phyloP scores from a whole-genome alignment of 768 basidiomycete species.

The Suillus clintonianus region DNA sequence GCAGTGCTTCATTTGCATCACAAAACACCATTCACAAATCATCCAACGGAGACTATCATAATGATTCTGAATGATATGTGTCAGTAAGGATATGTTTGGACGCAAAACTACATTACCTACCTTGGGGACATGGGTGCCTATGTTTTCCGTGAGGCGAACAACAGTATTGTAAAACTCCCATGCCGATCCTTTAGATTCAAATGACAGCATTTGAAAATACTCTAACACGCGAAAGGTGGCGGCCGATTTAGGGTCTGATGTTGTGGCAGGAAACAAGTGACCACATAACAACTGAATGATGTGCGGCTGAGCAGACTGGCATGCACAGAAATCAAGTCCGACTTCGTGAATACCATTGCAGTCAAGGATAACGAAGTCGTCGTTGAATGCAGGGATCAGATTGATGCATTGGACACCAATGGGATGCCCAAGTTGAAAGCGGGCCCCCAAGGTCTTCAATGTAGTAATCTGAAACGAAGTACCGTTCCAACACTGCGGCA shows the following conservation, averaged over 20 bases:
- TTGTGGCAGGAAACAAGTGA: slow-evolving; percentile 14
- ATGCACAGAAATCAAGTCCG: slow-evolving; percentile 14
- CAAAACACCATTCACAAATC: not conserved
- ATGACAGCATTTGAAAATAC: slow-evolving; percentile 27
- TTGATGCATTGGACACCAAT: slow-evolving; percentile 12
- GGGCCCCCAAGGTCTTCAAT: slow-evolving; percentile 22
- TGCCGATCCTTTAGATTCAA: slow-evolving; percentile 27
- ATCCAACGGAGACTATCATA: not conserved
- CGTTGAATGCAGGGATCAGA: slow-evolving; percentile 1
- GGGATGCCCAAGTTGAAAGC: slow-evolving; percentile 25
- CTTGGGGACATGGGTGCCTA: slow-evolving; percentile 12
- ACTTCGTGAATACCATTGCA: slow-evolving; percentile 25
- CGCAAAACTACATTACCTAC: not conserved
- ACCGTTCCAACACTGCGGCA: slow-evolving; percentile 19
- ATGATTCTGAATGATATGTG: not conserved
- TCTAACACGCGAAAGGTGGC: slow-evolving; percentile 29
- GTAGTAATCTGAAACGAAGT: slow-evolving; percentile 13
- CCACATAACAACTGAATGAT: slow-evolving; percentile 11
- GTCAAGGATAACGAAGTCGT: slow-evolving; percentile 21
- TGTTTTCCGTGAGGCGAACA: slow-evolving; percentile 9
- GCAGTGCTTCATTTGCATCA: not conserved
- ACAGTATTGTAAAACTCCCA: slow-evolving; percentile 26
- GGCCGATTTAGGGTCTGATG: slow-evolving; percentile 23
- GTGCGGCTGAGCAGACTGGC: slow-evolving; percentile 6
- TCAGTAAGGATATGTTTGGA: not conserved